These are phyloP conservation scores for Pseudogymnoascus sp. DNA, from an alignment of 2,329 filamentous ascomycete genomes.

Conservation along the genomic window DNA sequence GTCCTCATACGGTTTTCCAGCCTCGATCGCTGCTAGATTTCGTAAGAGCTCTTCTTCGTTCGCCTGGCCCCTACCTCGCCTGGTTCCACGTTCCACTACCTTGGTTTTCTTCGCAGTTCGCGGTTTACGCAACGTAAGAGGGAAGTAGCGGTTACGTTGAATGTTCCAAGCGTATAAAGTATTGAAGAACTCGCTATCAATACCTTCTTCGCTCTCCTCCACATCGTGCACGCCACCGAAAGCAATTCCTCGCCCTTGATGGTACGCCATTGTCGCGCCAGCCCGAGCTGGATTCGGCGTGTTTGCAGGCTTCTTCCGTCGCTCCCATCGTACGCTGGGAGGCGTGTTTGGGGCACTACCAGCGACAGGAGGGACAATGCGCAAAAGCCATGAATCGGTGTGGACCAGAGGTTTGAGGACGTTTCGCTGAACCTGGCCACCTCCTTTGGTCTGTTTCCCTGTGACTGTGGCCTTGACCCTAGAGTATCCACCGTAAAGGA, in stretches of 20 bases:
- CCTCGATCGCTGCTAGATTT: constrained; percentile 79
- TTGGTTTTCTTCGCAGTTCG: constrained; percentile 54
- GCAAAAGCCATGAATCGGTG: constrained; percentile 89
- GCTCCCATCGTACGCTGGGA: constrained; percentile 81
- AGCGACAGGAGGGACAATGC: constrained; percentile 62
- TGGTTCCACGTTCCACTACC: constrained; percentile 48
- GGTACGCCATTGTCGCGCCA: constrained; percentile 87
- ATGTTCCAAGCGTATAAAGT: constrained; percentile 87
- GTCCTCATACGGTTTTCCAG: constrained; percentile 56
- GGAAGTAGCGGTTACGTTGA: constrained; percentile 92
- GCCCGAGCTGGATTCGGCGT: constrained; percentile 74
- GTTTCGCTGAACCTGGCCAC: constrained; percentile 53
- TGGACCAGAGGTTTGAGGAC: constrained; percentile 81
- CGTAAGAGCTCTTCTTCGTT: constrained; percentile 85
- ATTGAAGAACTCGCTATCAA: constrained; percentile 97
- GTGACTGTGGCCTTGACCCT: constrained; percentile 66
- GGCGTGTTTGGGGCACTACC: constrained; percentile 58
- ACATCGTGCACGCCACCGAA: constrained; percentile 95
- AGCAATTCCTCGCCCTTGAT: constrained; percentile 84
- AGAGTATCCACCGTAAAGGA: constrained; percentile 89
- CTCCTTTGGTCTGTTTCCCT: constrained; percentile 57
- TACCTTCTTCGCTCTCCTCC: constrained; percentile 84
- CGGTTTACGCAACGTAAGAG: constrained; percentile 66
- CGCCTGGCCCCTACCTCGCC: constrained; percentile 71
- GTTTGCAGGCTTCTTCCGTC: constrained; percentile 85